Conservation (phyloP, 495 filamentous ascomycete genomes). For the Pseudoneurospora amorphoporcata region DNA sequence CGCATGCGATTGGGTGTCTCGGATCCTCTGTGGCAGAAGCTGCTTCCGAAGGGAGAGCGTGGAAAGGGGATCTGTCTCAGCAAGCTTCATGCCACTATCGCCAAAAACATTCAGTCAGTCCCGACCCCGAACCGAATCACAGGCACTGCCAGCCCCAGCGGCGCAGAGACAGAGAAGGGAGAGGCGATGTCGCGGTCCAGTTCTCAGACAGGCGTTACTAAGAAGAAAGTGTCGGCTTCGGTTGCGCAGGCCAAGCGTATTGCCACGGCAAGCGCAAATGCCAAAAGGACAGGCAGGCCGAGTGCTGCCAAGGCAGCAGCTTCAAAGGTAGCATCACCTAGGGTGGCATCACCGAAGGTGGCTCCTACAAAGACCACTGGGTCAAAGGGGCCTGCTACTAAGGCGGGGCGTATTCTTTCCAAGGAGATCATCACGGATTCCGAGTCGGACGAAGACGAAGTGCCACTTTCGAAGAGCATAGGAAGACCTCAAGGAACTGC, state of each 20-base stretch:
- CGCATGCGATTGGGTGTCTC: constrained; percentile 59
- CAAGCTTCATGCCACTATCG: constrained; percentile 53
- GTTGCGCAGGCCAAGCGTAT: constrained; percentile 53
- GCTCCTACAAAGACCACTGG: constrained; percentile 17
- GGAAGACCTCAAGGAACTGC: constrained; percentile 22
- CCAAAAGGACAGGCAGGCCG: constrained; percentile 7
- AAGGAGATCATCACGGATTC: constrained; percentile 69
- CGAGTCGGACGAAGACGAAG: constrained; percentile 54
- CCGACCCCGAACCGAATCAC: constrained; percentile 49
- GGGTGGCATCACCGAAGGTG: constrained; percentile 24
- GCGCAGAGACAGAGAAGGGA: constrained; percentile 43
- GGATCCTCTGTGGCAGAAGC: constrained; percentile 70
- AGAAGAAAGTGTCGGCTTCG: constrained; percentile 52
- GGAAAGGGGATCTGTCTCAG: constrained; percentile 75
- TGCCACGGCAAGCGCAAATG: constrained; percentile 26
- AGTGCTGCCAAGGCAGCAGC: constrained; percentile 1
- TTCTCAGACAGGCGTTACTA: constrained; percentile 37
- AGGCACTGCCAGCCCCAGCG: constrained; percentile 45
- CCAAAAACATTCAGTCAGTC: constrained; percentile 41
- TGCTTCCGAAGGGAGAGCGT: constrained; percentile 64
- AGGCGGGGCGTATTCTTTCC: constrained; percentile 31
- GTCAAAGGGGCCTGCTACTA: constrained; percentile 13
- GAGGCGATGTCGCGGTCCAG: constrained; percentile 44
- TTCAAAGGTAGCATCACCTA: constrained; percentile 7
- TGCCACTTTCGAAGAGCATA: constrained; percentile 25